Conservation (phyloP, 2,329 filamentous ascomycete genomes). For the Taxawa tesnikishii region DNA sequence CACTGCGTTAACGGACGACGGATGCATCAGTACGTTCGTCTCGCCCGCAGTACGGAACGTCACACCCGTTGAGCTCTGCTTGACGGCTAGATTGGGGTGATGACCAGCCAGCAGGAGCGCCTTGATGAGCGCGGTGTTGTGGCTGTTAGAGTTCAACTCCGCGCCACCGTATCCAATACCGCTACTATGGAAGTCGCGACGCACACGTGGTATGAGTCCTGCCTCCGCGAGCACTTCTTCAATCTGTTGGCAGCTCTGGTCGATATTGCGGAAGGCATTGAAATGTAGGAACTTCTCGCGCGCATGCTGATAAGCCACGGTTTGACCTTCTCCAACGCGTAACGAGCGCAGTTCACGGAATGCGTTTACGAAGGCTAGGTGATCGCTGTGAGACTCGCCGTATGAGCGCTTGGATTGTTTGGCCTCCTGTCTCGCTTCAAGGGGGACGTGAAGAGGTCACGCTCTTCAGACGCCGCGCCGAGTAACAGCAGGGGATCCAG, state of each 20-base stretch:
- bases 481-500: constrained; percentile 38
- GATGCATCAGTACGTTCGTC: constrained; percentile 15
- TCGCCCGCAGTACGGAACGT: constrained; percentile 17
- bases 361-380: constrained; percentile 32
- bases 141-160: constrained; percentile 32
- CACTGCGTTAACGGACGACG: constrained; percentile 13
- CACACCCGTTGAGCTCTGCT: constrained; percentile 7
- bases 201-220: constrained; percentile 16
- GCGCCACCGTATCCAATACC: constrained; percentile 10
- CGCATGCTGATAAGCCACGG: constrained; percentile 18
- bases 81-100: constrained; percentile 32
- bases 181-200: background rate
- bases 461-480: constrained; percentile 21
- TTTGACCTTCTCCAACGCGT: constrained; percentile 17
- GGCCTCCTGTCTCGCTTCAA: constrained; percentile 14
- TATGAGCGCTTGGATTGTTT: constrained; percentile 8
- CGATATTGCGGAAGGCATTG: constrained; percentile 22
- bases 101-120: constrained; percentile 32
- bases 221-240: constrained; percentile 23
- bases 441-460: constrained; percentile 22
- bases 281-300: constrained; percentile 21
- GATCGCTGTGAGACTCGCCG: constrained; percentile 27
- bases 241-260: constrained; percentile 24
- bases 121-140: constrained; percentile 31
- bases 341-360: constrained; percentile 26